phyloP scores from a whole-genome alignment of 495 filamentous ascomycete species.

The Lentithecium fluviatile region DNA sequence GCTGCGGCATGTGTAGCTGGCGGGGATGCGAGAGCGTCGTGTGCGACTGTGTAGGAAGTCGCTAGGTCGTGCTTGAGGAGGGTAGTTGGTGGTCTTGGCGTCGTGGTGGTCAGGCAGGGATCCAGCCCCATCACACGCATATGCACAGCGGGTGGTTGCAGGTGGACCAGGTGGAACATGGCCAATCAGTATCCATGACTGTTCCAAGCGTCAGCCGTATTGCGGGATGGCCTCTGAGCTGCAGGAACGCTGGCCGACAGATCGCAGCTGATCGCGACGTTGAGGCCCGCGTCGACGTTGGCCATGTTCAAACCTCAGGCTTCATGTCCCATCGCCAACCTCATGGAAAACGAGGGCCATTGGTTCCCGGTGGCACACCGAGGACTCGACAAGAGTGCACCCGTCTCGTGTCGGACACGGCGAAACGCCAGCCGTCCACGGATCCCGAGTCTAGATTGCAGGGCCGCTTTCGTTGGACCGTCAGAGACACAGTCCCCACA shows the following conservation, averaged over 20 bases:
- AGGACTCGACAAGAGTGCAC: background rate
- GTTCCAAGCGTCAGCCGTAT: conserved; percentile 14
- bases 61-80: conserved; percentile 3
- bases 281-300: conserved; percentile 10
- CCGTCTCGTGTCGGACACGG: conserved; percentile 21
- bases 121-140: conserved; percentile 35
- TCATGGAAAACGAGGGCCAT: background rate
- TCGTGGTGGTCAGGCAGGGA: conserved; percentile 22
- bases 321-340: background rate
- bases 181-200: conserved; percentile 25
- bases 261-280: conserved; percentile 28
- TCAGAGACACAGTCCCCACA: conserved; percentile 30
- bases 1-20: conserved; percentile 2
- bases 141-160: conserved; percentile 38
- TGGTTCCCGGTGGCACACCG: background rate
- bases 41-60: conserved; percentile 14
- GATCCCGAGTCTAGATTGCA: conserved; percentile 33
- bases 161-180: conserved; percentile 27
- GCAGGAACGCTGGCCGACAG: conserved; percentile 35
- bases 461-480: conserved; percentile 21
- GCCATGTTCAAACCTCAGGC: conserved; percentile 5
- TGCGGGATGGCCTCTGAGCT: conserved; percentile 31
- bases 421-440: conserved; percentile 17
- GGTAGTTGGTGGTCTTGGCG: conserved; percentile 6
- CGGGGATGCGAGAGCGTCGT: background rate